These are phyloP conservation scores for Colletotrichum navitas DNA, from an alignment of 2,329 filamentous ascomycete species.

Conservation along the genomic window DNA sequence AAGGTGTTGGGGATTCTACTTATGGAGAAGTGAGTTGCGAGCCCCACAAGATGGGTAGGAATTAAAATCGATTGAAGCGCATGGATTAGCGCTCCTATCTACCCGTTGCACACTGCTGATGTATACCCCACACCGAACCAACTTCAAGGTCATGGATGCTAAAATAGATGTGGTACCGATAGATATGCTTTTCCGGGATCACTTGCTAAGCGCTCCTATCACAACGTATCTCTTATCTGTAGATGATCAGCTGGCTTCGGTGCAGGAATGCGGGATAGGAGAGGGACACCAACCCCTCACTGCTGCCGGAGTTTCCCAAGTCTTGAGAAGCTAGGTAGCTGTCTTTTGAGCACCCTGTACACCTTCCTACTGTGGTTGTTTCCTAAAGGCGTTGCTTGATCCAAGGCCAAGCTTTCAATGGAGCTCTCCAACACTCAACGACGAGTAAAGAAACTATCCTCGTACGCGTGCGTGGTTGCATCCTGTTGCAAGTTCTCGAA, in stretches of 20 bases:
- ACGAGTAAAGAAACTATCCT: conserved; percentile 33
- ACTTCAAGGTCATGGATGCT: conserved; percentile 1
- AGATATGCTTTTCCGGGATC: conserved; percentile 19
- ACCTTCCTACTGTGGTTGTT: background rate
- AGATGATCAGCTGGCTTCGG: conserved; percentile 1
- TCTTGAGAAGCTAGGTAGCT: background rate
- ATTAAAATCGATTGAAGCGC: background rate
- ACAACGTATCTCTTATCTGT: conserved; percentile 27
- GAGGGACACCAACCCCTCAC: conserved; percentile 29
- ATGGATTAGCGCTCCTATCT: background rate
- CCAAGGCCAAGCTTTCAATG: background rate
- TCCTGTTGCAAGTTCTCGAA: background rate
- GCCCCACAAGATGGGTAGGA: background rate
- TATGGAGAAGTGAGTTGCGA: background rate
- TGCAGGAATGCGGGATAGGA: conserved; percentile 1
- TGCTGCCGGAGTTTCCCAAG: conserved; percentile 1
- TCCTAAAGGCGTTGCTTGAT: background rate
- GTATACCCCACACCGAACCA: conserved; percentile 32
- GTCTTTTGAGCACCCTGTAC: conserved; percentile 6
- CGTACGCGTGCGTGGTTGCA: conserved; percentile 17
- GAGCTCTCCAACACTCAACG: conserved; percentile 34
- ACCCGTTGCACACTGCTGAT: background rate
- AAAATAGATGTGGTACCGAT: conserved; percentile 11
- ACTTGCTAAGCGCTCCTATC: conserved; percentile 38
- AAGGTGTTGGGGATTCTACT: background rate